Percentiles rank a stretch among this genome's conserved stretches.
These are phyloP conservation scores for Solanum hybrid DNA, from an alignment of 305 asterid species.

Conservation along the genomic window DNA sequence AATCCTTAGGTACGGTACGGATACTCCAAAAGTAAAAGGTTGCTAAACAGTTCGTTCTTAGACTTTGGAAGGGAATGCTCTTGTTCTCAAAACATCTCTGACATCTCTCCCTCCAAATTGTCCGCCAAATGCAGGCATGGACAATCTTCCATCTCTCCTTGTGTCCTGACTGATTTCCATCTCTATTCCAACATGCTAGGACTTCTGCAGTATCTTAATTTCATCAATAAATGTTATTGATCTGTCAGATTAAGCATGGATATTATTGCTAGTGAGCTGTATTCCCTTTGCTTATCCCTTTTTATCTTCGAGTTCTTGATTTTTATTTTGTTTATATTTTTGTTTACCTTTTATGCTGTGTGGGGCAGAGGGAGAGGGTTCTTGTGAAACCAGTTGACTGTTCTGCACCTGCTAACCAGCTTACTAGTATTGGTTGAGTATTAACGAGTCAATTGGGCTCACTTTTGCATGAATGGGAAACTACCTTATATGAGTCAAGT, in stretches of 20 bases:
- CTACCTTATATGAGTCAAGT: not conserved
- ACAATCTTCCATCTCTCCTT: not conserved
- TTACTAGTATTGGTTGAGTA: not conserved
- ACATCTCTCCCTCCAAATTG: not conserved
- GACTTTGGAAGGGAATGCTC: not conserved
- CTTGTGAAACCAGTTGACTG: not conserved
- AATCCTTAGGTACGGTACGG: not conserved
- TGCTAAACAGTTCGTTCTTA: not conserved
- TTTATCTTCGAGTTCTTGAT: not conserved
- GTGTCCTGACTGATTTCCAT: not conserved
- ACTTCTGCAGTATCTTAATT: not conserved
- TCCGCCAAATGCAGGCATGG: not conserved
- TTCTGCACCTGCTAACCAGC: not conserved
- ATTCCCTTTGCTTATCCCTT: not conserved
- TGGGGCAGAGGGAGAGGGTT: not conserved
- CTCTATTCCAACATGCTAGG: not conserved
- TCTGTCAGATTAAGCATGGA: not conserved
- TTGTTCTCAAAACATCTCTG: not conserved
- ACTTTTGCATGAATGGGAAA: not conserved
- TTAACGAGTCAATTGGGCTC: not conserved
- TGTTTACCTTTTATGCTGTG: not conserved
- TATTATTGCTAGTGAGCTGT: not conserved
- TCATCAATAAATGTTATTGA: not conserved
- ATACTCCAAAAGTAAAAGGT: not conserved
- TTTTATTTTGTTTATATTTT: not conserved